phyloP scores from a whole-genome alignment of 2,329 filamentous ascomycete species.

The Parastagonospora nodorum region DNA sequence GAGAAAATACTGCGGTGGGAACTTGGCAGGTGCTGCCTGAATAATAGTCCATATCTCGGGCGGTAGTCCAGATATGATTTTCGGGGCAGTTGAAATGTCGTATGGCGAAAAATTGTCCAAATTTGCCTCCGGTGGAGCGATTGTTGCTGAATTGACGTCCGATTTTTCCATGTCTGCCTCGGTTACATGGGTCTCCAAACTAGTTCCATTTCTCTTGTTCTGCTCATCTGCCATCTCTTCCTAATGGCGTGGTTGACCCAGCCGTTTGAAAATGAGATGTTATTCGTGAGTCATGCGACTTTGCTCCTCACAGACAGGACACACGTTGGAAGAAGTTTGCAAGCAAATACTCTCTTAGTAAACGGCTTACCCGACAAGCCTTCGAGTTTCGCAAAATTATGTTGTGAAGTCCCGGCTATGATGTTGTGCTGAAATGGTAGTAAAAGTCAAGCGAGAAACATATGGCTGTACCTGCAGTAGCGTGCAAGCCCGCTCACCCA shows the following conservation, averaged over 20 bases:
- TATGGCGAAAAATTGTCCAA: conserved; percentile 40
- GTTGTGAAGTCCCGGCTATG: neutral
- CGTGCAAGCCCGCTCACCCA: neutral
- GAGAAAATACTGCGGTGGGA: conserved; percentile 66
- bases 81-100: conserved; percentile 31
- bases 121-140: neutral
- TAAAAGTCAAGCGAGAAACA: conserved; percentile 10
- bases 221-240: neutral
- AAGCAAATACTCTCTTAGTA: neutral
- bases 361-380: neutral
- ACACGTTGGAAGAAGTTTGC: too few relatives aligned
- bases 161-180: neutral
- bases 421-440: neutral
- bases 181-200: neutral
- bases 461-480: conserved; percentile 9
- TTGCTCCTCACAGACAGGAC: neutral
- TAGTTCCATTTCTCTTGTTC: neutral
- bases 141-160: neutral
- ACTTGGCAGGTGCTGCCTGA: conserved; percentile 59
- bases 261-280: neutral
- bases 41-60: conserved; percentile 44
- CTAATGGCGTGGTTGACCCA: neutral
- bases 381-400: neutral
- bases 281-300: neutral
- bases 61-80: conserved; percentile 35